A percentile compares a stretch with the other conserved stretches of the same genome.
Conservation (phyloP, 1,284 basidiomycete genomes). For the Trichosporon faecale region DNA sequence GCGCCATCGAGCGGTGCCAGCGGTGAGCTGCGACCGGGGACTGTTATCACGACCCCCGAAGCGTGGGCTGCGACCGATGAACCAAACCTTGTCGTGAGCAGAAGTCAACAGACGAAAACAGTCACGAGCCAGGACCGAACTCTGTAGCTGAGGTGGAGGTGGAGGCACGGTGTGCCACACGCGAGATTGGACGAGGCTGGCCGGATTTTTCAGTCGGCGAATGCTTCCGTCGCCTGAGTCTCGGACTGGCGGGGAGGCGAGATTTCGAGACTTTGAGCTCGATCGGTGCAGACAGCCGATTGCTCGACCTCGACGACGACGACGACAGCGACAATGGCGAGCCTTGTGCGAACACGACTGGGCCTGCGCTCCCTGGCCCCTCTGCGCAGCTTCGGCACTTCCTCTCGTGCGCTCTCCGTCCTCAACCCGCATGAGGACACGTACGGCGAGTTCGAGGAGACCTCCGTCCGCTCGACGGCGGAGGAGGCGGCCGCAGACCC, state of each 20-base stretch:
- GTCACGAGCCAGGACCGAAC: neutral
- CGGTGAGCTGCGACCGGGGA: too few relatives aligned
- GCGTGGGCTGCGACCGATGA: too few relatives aligned
- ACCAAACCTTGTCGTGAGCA: too few relatives aligned
- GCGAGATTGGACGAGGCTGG: neutral
- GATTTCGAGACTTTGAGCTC: slow-evolving; percentile 15
- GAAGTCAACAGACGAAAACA: neutral
- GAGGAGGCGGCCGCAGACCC: slow-evolving; percentile 12
- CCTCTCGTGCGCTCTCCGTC: slow-evolving; percentile 10
- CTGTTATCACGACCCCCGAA: too few relatives aligned
- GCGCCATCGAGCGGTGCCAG: neutral
- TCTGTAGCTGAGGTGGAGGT: neutral
- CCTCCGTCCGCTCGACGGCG: neutral
- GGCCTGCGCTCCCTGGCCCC: neutral
- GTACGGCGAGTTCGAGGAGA: neutral
- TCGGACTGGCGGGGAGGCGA: neutral
- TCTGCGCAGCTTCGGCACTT: neutral
- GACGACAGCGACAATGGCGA: neutral
- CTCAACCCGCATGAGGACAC: slow-evolving; percentile 4
- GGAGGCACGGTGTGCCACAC: slow-evolving; percentile 13
- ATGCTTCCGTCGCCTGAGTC: neutral
- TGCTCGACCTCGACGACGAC: neutral
- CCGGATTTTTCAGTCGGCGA: slow-evolving; percentile 10
- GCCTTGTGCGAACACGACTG: neutral
- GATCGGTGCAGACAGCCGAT: slow-evolving; percentile 1